A percentile compares a stretch with the other conserved stretches of the same genome.
These are phyloP conservation scores for Phoenix roebelenii DNA, from an alignment of 176 grass and related monocot genomes.

Conservation along the genomic window DNA sequence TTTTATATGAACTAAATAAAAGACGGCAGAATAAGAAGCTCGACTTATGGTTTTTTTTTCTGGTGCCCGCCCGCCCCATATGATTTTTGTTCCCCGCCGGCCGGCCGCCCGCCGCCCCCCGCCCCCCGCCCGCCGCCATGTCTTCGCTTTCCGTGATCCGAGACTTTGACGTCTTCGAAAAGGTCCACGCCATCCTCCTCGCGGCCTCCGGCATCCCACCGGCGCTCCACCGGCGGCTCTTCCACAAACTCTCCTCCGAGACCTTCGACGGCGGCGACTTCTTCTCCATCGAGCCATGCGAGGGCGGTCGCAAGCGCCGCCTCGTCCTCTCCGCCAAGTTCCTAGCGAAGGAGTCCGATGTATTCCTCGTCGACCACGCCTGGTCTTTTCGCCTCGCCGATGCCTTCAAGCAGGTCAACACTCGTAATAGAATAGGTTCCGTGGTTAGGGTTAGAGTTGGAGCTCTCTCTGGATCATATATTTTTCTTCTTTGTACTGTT, in stretches of 20 bases:
- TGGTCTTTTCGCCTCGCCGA: slow-evolving; percentile 86
- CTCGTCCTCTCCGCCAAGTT: slow-evolving; percentile 35
- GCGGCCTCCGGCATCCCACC: slow-evolving; percentile 50
- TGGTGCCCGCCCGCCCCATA: no score
- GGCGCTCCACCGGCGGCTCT: slow-evolving; percentile 49
- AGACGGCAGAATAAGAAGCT: no score
- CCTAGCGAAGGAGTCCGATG: slow-evolving; percentile 40
- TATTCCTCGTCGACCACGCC: slow-evolving; percentile 90
- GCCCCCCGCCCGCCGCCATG: slow-evolving; percentile 3
- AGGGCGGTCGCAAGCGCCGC: slow-evolving; percentile 46
- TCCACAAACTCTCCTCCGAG: slow-evolving; percentile 68
- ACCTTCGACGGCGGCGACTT: slow-evolving; percentile 79
- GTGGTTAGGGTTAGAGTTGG: neutral
- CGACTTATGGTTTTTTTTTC: no score
- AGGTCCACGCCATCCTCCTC: slow-evolving; percentile 62
- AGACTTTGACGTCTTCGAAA: slow-evolving; percentile 52
- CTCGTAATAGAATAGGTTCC: neutral
- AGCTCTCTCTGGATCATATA: neutral
- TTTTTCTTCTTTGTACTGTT: neutral
- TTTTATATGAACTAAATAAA: no score
- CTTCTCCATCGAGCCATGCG: slow-evolving; percentile 62
- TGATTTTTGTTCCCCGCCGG: no score
- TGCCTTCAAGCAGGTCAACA: slow-evolving; percentile 64
- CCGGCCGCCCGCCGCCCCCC: no score
- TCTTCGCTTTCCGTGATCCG: slow-evolving; percentile 17